Conservation (phyloP, 2,329 filamentous ascomycete species). For the Cytospora piceae region DNA sequence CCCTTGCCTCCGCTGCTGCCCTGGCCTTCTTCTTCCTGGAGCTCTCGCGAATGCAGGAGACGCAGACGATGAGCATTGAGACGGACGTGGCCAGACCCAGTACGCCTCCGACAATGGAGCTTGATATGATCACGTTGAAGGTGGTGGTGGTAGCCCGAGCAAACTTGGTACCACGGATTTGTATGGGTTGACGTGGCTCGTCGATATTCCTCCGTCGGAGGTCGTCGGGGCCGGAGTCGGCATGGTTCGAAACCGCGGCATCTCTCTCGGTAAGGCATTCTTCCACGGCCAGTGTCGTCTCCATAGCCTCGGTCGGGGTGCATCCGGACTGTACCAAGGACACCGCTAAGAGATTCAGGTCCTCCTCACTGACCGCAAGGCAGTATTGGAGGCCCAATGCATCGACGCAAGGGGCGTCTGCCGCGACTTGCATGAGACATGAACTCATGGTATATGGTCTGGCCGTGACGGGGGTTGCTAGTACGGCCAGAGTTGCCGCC, state of each 20-base stretch:
- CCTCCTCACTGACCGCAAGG: not conserved
- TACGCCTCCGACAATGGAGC: conserved; percentile 5
- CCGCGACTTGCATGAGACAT: not conserved
- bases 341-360: not conserved
- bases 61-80: not conserved
- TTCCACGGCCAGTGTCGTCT: conserved; percentile 5
- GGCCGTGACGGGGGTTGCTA: conserved; percentile 1
- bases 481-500: not conserved
- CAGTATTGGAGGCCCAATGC: not conserved
- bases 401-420: conserved; percentile 4
- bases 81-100: not conserved
- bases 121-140: not conserved
- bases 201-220: conserved; percentile 4
- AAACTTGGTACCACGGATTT: not conserved
- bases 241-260: not conserved
- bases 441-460: not conserved
- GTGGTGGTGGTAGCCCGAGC: not conserved
- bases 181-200: conserved; percentile 1
- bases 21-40: conserved; percentile 1
- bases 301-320: not conserved
- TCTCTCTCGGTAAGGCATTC: not conserved
- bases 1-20: not conserved
- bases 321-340: conserved; percentile 9
- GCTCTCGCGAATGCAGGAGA: not conserved
- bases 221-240: not conserved